phyloP scores from a whole-genome alignment of 176 grass and related monocot genomes.

The Rhynchospora breviuscula region DNA sequence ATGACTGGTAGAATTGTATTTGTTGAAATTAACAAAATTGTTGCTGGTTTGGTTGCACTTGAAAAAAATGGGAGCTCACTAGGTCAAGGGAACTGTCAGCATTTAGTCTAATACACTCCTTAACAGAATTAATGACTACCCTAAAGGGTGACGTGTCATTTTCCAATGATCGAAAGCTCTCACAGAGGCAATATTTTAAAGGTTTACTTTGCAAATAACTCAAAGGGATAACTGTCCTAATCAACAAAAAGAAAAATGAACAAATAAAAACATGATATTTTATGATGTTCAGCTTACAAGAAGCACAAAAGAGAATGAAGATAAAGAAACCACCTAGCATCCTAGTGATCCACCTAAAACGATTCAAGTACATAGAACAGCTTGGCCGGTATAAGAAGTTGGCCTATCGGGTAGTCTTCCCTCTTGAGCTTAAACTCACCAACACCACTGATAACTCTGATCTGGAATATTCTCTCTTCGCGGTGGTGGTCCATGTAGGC shows the following conservation, averaged over 20 bases:
- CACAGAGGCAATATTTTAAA: neutral
- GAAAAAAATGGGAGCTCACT: neutral
- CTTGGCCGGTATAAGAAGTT: slow-evolving; percentile 89
- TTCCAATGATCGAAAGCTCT: neutral
- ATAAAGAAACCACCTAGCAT: slow-evolving; percentile 94
- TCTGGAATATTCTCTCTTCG: slow-evolving; percentile 86
- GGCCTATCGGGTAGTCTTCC: slow-evolving; percentile 87
- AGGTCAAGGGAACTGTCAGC: neutral
- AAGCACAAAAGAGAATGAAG: slow-evolving; percentile 99
- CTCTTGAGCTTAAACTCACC: slow-evolving; percentile 84
- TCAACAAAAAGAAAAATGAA: neutral
- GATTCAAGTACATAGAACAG: slow-evolving; percentile 96
- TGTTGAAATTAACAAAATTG: neutral
- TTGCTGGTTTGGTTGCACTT: neutral
- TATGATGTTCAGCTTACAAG: slow-evolving; percentile 59
- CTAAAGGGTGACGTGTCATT: neutral
- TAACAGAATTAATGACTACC: neutral
- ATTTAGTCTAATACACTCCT: neutral
- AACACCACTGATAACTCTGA: slow-evolving; percentile 80
- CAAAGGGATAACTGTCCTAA: neutral
- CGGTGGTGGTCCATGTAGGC: slow-evolving; percentile 89
- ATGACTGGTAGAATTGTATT: neutral
- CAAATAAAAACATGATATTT: neutral
- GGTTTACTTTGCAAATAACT: neutral
- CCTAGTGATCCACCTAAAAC: slow-evolving; percentile 94